A percentile compares a stretch with the other conserved stretches of the same genome.
These are phyloP conservation scores for Chrysochromulina tobinii DNA, from an alignment of 78 protist species.

Conservation along the genomic window DNA sequence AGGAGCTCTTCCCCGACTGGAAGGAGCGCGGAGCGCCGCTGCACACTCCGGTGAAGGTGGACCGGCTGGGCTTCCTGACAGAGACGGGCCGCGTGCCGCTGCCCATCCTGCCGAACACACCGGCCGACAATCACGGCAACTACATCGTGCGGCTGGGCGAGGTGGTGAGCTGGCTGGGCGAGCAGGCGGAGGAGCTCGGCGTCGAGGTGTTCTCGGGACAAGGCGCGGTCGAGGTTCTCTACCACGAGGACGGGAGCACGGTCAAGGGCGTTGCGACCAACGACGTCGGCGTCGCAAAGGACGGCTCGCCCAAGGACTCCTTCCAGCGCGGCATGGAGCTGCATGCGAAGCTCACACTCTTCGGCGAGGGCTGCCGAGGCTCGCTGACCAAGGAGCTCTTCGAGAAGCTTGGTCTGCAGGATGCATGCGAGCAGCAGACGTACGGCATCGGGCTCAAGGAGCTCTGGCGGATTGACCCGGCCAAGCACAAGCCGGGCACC, in stretches of 20 bases:
- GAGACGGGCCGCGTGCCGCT: constrained; percentile 13
- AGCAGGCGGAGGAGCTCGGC: constrained; percentile 92
- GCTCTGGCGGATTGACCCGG: constrained; percentile 22
- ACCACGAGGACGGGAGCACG: constrained; percentile 62
- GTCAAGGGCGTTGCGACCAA: constrained; percentile 73
- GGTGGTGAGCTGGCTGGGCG: constrained; percentile 81
- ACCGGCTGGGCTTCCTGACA: constrained; percentile 69
- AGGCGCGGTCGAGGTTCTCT: constrained; percentile 77
- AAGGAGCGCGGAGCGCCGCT: constrained; percentile 86
- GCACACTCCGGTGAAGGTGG: constrained; percentile 75
- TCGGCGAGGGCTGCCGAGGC: constrained; percentile 96
- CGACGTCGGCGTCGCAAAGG: constrained; percentile 83
- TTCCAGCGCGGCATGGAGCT: constrained; percentile 94
- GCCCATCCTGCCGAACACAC: constrained; percentile 35
- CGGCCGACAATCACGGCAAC: constrained; percentile 91
- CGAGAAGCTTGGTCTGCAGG: neutral
- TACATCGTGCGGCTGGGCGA: constrained; percentile 87
- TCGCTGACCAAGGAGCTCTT: constrained; percentile 70
- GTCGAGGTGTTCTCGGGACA: constrained; percentile 93
- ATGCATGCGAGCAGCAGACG: constrained; percentile 72
- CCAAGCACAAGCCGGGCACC: constrained; percentile 62
- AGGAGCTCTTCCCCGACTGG: constrained; percentile 96
- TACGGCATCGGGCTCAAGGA: constrained; percentile 93
- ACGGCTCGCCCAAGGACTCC: constrained; percentile 66
- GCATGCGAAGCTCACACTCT: constrained; percentile 77